Evolutionary conservation across 2,329 filamentous ascomycete genomes (phyloP).

Genomic region (Alternaria sp.): DNA sequence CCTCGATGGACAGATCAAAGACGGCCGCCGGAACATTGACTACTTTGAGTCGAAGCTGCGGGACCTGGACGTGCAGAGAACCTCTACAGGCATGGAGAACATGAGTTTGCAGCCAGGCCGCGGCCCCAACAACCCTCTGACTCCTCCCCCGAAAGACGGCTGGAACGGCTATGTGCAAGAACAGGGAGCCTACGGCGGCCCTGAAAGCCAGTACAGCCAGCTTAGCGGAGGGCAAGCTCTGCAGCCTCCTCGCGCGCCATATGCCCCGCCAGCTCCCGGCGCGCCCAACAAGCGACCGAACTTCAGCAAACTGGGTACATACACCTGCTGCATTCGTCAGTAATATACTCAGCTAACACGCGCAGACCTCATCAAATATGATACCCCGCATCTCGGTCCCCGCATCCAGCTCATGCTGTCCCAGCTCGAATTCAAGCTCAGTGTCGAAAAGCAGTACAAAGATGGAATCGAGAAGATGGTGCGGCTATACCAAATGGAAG

Average conservation of each 20-base stretch:
- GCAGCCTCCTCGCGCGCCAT: slow-evolving; percentile 83
- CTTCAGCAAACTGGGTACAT: slow-evolving; percentile 91
- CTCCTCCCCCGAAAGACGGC: slow-evolving; percentile 76
- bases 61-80: slow-evolving; percentile 82
- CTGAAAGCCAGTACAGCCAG: slow-evolving; percentile 58
- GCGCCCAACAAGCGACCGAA: slow-evolving; percentile 75
- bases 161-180: slow-evolving; percentile 60
- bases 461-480: slow-evolving; percentile 99
- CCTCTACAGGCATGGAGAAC: slow-evolving; percentile 70
- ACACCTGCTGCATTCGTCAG: not conserved
- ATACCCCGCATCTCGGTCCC: slow-evolving; percentile 91
- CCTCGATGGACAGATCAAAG: slow-evolving; percentile 91
- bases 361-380: slow-evolving; percentile 95
- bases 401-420: slow-evolving; percentile 99
- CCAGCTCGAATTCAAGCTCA: slow-evolving; percentile 97
- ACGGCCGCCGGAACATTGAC: slow-evolving; percentile 89
- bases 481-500: slow-evolving; percentile 94
- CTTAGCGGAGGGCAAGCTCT: slow-evolving; percentile 71
- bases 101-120: slow-evolving; percentile 66
- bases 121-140: slow-evolving; percentile 47
- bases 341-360: not conserved
- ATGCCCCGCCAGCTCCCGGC: slow-evolving; percentile 73
- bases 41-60: slow-evolving; percentile 93
- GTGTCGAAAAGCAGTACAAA: slow-evolving; percentile 98
- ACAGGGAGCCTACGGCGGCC: slow-evolving; percentile 67